phyloP scores from a whole-genome alignment of 1,284 basidiomycete species.

The Microstroma glucosiphilum region DNA sequence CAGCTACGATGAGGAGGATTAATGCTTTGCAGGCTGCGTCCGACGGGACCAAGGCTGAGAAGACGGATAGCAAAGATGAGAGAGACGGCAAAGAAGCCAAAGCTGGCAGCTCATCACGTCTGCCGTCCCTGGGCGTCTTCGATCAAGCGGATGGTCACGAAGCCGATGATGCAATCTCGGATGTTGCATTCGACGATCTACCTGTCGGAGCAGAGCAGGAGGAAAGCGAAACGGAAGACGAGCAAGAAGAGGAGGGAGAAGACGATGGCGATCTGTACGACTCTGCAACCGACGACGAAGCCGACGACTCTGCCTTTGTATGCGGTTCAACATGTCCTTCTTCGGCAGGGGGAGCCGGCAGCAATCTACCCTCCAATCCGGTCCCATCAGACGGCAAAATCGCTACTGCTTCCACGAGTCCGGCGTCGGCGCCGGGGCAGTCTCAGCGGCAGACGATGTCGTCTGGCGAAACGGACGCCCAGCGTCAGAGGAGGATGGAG shows the following conservation, averaged over 20 bases:
- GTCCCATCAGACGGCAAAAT: background rate
- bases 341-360: too few relatives aligned
- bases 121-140: too few relatives aligned
- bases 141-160: too few relatives aligned
- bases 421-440: background rate
- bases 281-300: slow-evolving; percentile 2
- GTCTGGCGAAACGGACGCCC: background rate
- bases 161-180: too few relatives aligned
- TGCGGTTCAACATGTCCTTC: too few relatives aligned
- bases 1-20: slow-evolving; percentile 10
- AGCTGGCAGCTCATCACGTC: too few relatives aligned
- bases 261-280: background rate
- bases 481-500: slow-evolving; percentile 3
- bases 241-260: slow-evolving; percentile 7
- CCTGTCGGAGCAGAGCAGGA: background rate
- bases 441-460: background rate
- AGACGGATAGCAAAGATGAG: background rate
- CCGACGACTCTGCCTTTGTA: background rate
- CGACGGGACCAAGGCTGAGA: too few relatives aligned
- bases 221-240: background rate
- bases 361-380: background rate
- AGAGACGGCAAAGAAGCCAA: background rate
- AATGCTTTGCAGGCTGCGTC: slow-evolving; percentile 5
- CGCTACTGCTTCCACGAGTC: background rate
- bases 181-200: too few relatives aligned